Base-by-base conservation (phyloP, 768 basidiomycete genomes). In the Boletus barrowsii region DNA sequence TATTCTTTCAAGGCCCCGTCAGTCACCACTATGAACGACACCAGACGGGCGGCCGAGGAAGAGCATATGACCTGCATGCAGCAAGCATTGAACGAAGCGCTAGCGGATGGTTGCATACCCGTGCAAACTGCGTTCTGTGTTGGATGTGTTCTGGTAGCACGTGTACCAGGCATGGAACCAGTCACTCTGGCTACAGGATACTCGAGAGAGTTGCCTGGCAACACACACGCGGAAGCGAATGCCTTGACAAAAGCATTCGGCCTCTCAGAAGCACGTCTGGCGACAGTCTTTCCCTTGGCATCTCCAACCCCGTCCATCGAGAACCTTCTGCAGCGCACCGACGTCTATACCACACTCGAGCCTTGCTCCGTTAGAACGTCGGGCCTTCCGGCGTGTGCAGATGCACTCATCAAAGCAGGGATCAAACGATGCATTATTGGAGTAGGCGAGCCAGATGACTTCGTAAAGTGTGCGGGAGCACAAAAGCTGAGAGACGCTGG, bases 171-270 rank as follows among this genome's bases (percentile, higher is more conserved):
- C 42, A 62, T 65, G 40, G 39, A 65, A 14, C 76, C 84, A 4
- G 72, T 83, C 51, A 72, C 89, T 42, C 71, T 98, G 35, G 75
- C 91, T 13, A 85, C 85, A 3, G 93, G 93, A 17, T 93, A 86
- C 73, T 98, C 95, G 24, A 80, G 97, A 64, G 94, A 98, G 67
- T 78, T 98, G 0, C 77, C 83, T 5, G 96, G 95, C 49, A 98
- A 98, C 67, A 98, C 96, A 4, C 96, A 99, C 69, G 96, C 95
- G 11, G 96, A 99, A 74, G 93, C 93, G 22, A 96, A 96, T 68
- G 94, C 95, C 2, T 74, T 99, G 49, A 67, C 80, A 40, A 97
- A 98, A 64, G 81, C 84, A 6, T 70, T 68, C 15, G 42, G 58
- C n/a, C 73, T 86, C 37, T 73, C 82, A 3, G 44, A 64, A 9